Percentiles rank a stretch among this genome's conserved stretches.
These are phyloP conservation scores for Apiotrichum brassicae DNA, from an alignment of 1,284 basidiomycete species.

Conservation along the genomic window DNA sequence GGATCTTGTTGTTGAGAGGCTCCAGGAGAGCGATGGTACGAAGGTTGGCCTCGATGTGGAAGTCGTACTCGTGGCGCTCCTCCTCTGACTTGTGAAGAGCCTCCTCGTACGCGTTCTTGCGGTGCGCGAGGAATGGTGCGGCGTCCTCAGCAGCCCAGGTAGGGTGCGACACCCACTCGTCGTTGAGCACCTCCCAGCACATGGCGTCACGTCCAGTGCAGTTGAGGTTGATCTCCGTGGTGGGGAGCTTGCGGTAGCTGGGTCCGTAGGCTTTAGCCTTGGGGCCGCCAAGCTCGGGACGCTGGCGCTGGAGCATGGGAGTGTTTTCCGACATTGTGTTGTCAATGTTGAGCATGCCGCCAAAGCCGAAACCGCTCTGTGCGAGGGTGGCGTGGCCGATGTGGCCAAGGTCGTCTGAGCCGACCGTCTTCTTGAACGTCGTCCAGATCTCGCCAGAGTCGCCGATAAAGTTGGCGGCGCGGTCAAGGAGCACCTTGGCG, in stretches of 20 bases:
- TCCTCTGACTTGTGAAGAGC: conserved; percentile 95
- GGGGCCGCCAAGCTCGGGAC: conserved; percentile 45
- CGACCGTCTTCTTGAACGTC: conserved; percentile 82
- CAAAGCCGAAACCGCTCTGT: conserved; percentile 50
- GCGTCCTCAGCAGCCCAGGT: conserved; percentile 96
- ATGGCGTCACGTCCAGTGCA: conserved; percentile 94
- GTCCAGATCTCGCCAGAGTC: conserved; percentile 68
- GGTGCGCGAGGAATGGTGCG: conserved; percentile 86
- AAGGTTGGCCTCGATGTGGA: conserved; percentile 85
- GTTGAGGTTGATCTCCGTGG: conserved; percentile 75
- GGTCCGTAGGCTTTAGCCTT: conserved; percentile 59
- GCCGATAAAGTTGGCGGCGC: conserved; percentile 69
- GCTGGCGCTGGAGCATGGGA: conserved; percentile 60
- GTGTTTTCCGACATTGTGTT: conserved; percentile 50
- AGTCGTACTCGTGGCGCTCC: conserved; percentile 97
- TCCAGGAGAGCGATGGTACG: conserved; percentile 91
- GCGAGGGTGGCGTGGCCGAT: conserved; percentile 63
- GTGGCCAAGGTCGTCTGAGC: conserved; percentile 65
- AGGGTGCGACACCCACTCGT: conserved; percentile 94
- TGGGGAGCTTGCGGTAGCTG: conserved; percentile 85
- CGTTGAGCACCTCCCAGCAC: conserved; percentile 93
- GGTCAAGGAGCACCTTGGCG: conserved; percentile 70
- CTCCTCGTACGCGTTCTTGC: conserved; percentile 96
- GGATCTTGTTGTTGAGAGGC: conserved; percentile 77
- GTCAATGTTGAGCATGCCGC: conserved; percentile 49